Conservation (phyloP, 2,329 filamentous ascomycete species). For the Colletotrichum coccodes region DNA sequence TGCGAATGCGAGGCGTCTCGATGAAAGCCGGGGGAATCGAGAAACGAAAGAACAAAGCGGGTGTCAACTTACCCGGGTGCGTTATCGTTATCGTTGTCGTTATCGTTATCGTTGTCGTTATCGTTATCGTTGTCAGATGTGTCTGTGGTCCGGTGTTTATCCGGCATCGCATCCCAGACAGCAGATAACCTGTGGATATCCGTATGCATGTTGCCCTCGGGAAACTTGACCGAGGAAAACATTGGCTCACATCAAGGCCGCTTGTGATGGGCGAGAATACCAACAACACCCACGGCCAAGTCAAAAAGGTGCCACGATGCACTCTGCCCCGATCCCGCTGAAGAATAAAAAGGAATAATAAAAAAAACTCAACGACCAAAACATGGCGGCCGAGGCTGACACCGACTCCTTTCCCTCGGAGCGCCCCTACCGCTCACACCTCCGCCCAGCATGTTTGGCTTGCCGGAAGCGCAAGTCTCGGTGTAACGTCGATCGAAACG, state of each 20-base stretch:
- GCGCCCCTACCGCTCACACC: slow-evolving; percentile 70
- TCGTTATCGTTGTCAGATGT: background rate
- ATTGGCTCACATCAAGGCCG: background rate
- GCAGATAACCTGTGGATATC: background rate
- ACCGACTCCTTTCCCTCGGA: slow-evolving; percentile 19
- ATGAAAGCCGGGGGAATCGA: background rate
- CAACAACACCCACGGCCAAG: slow-evolving; percentile 5
- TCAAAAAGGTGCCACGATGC: too few relatives aligned
- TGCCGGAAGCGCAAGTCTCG: slow-evolving; percentile 71
- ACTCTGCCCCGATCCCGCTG: background rate
- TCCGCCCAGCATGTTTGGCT: slow-evolving; percentile 67
- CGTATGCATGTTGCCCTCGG: background rate
- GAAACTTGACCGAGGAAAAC: background rate
- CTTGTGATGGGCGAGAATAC: background rate
- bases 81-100: slow-evolving; percentile 7
- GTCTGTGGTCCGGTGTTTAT: too few relatives aligned
- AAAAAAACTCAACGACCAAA: rapidly evolving
- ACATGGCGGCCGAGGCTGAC: slow-evolving; percentile 14
- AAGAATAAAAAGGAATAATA: too few relatives aligned
- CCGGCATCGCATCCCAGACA: background rate
- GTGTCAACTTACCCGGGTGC: background rate
- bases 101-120: background rate
- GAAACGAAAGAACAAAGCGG: background rate
- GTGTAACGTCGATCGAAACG: slow-evolving; percentile 66
- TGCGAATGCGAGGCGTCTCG: too few relatives aligned